Evolutionary conservation across 2,329 filamentous ascomycete species (phyloP).

Genomic region (Emmonsiellopsis sp.): DNA sequence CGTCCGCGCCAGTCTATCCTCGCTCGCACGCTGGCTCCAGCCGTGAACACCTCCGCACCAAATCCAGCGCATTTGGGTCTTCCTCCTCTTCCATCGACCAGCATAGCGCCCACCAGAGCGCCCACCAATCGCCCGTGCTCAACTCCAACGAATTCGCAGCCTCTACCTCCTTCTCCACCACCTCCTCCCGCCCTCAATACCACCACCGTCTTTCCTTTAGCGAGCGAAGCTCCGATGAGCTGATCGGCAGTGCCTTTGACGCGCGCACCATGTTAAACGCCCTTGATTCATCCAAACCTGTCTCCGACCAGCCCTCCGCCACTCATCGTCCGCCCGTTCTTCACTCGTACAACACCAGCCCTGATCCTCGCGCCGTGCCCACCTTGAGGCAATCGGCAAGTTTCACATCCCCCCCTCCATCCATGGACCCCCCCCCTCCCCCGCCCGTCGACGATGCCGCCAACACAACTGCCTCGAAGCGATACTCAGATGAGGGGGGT

Average conservation of each 20-base stretch:
- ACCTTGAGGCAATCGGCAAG: slow-evolving; percentile 57
- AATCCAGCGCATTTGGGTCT: slow-evolving; percentile 38
- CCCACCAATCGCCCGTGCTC: slow-evolving; percentile 30
- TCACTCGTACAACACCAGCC: slow-evolving; percentile 41
- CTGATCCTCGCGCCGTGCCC: slow-evolving; percentile 47
- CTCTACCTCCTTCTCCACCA: slow-evolving; percentile 17
- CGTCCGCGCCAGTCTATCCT: slow-evolving; percentile 37
- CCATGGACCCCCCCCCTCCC: slow-evolving; percentile 41
- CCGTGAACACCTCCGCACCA: slow-evolving; percentile 35
- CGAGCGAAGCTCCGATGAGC: slow-evolving; percentile 35
- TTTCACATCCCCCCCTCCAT: slow-evolving; percentile 46
- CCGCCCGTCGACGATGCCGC: slow-evolving; percentile 40
- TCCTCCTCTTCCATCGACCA: slow-evolving; percentile 40
- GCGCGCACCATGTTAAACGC: slow-evolving; percentile 35
- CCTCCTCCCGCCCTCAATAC: slow-evolving; percentile 23
- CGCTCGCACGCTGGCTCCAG: slow-evolving; percentile 30
- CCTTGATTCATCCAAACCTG: slow-evolving; percentile 22
- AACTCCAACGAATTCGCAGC: slow-evolving; percentile 21
- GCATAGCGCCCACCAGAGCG: slow-evolving; percentile 30
- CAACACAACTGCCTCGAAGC: slow-evolving; percentile 45
- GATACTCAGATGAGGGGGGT: slow-evolving; percentile 69
- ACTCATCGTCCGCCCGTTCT: slow-evolving; percentile 34
- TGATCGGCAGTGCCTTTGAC: slow-evolving; percentile 35
- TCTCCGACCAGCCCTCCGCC: slow-evolving; percentile 9
- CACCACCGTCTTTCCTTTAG: slow-evolving; percentile 27